phyloP scores from a whole-genome alignment of 2,329 filamentous ascomycete species.

The Venturia effusa region DNA sequence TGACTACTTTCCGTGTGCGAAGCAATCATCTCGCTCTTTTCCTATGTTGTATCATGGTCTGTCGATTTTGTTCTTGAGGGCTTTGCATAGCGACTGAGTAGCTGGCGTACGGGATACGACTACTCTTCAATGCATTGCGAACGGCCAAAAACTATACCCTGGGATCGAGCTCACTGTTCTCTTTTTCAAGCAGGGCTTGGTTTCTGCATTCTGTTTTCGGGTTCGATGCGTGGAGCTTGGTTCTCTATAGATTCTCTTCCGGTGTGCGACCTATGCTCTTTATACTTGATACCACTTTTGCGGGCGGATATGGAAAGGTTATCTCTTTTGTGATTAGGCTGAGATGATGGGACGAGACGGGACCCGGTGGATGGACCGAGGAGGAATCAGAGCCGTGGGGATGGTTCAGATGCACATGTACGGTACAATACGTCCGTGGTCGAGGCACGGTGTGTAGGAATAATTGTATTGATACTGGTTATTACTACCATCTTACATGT shows the following conservation, averaged over 20 bases:
- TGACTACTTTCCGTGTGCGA: neutral
- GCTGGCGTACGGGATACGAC: constrained; percentile 2
- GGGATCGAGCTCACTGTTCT: neutral
- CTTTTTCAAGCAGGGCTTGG: neutral
- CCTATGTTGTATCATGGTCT: neutral
- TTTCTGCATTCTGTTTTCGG: neutral
- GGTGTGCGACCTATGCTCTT: neutral
- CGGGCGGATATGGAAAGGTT: neutral
- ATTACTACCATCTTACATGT: too few species aligned
- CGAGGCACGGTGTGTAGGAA: too few species aligned
- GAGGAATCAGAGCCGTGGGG: neutral
- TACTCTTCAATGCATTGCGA: neutral
- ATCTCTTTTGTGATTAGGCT: constrained; percentile 3
- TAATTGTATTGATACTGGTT: too few species aligned
- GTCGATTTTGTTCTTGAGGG: neutral
- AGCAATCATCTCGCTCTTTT: neutral
- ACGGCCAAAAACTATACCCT: neutral
- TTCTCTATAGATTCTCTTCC: neutral
- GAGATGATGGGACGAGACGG: neutral
- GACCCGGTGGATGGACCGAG: neutral
- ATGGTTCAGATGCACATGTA: neutral
- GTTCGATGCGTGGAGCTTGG: neutral
- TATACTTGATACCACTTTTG: constrained; percentile 6
- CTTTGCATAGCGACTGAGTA: neutral
- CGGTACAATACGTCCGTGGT: neutral